Evolutionary conservation across 2,329 filamentous ascomycete genomes (phyloP).

Genomic region (Colletotrichum liaoningense): DNA sequence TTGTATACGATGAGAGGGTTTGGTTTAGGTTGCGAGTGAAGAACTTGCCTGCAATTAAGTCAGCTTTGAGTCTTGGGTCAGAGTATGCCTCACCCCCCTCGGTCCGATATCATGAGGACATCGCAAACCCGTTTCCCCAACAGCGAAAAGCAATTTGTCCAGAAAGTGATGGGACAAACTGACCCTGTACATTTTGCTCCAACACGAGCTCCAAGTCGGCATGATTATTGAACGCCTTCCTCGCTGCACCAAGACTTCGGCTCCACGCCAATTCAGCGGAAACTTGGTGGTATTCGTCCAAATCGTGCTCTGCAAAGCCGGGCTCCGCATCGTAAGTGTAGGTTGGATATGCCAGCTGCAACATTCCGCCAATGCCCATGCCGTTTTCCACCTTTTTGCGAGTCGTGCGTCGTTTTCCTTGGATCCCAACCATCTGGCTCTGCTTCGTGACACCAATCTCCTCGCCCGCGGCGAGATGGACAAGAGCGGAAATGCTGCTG

Average conservation of each 20-base stretch:
- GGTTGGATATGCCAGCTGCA: constrained; percentile 50
- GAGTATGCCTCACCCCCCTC: too few relatives aligned
- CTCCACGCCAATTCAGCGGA: constrained; percentile 76
- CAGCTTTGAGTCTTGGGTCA: background rate
- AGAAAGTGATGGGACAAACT: constrained; percentile 39
- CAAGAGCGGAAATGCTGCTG: constrained; percentile 50
- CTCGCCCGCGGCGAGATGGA: constrained; percentile 52
- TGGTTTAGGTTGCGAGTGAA: constrained; percentile 66
- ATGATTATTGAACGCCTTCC: constrained; percentile 71
- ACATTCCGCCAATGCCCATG: constrained; percentile 49
- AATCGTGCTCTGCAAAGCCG: constrained; percentile 78
- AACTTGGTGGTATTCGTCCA: constrained; percentile 75
- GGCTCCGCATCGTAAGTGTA: constrained; percentile 61
- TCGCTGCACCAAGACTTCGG: constrained; percentile 69
- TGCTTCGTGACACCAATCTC: constrained; percentile 55
- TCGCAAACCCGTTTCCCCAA: background rate
- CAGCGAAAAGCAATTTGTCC: background rate
- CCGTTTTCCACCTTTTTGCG: constrained; percentile 49
- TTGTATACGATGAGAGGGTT: constrained; percentile 70
- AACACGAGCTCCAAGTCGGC: constrained; percentile 74
- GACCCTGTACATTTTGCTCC: constrained; percentile 73
- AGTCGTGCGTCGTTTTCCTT: constrained; percentile 53
- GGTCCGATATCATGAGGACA: too few relatives aligned
- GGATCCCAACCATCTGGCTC: constrained; percentile 56
- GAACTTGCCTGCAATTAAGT: constrained; percentile 58